phyloP scores from a whole-genome alignment of 768 basidiomycete genomes.

The Kwoniella mangroviensis region DNA sequence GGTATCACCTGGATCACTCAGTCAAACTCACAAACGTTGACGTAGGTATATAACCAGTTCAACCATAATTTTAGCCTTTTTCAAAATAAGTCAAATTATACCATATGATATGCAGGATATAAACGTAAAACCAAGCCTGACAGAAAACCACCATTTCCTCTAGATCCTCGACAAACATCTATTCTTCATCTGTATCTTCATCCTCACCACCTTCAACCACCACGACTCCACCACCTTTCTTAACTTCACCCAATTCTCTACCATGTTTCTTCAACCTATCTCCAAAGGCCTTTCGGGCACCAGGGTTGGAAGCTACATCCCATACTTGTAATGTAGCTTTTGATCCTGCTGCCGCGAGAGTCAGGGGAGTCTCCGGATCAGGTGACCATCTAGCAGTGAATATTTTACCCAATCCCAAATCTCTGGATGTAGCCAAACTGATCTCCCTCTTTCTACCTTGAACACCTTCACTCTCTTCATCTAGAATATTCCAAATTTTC shows the following conservation, averaged over 20 bases:
- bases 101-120: too few species aligned
- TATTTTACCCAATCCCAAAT: constrained; percentile 94
- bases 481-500: constrained; percentile 89
- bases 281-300: constrained; percentile 81
- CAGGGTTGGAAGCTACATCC: constrained; percentile 85
- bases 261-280: constrained; percentile 77
- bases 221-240: constrained; percentile 55
- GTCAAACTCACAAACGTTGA: too few species aligned
- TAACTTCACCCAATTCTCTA: constrained; percentile 61
- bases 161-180: neutral
- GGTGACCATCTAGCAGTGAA: constrained; percentile 91
- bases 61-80: too few species aligned
- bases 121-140: too few species aligned
- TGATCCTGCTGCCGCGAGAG: constrained; percentile 90
- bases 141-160: too few species aligned
- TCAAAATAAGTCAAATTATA: too few species aligned
- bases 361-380: constrained; percentile 78
- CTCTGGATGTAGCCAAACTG: constrained; percentile 61
- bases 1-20: too few species aligned
- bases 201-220: constrained; percentile 61
- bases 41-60: too few species aligned
- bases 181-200: constrained; percentile 20
- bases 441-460: constrained; percentile 51
- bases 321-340: constrained; percentile 93
- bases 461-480: constrained; percentile 59